Evolutionary conservation across 257 asterid genomes (phyloP), one percentile per base, ranked within the genome.

Genomic region (Solanum arcanum): DNA sequence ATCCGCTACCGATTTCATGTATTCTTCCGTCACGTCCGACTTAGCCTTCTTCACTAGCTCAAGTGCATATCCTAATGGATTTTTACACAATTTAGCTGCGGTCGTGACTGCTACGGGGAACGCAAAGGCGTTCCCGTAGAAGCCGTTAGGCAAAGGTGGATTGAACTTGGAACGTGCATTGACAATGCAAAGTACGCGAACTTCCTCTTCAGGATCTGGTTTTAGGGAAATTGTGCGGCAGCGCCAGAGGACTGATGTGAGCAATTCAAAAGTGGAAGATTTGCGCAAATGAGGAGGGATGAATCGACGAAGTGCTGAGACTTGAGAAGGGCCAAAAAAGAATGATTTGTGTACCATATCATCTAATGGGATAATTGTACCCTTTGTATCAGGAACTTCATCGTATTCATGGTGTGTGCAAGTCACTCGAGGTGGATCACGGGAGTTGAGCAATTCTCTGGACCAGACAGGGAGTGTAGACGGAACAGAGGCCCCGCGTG

Each of bases 381-480:
- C 90, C 56, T 90, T 87, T 4, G 91, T 83, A 87, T 94, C 95
- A 2, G 90, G 91, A 3, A 91, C 93, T 8, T 84, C 84, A 9
- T 93, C 96, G 86, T 94, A 92, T 90, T 92, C 95, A 35, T 39
- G 94, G 90, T 92, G 98, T 5, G 64, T 70, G 88, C 87, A 86
- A 0, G 93, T 29, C 74, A 89, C 87, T 18, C 70, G 91, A 0
- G 95, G 98, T 1, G 93, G 93, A 82, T 91, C 46, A 3, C 94
- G 91, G 9, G 97, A 92, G 10, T 83, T 87, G 8, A 94, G 93
- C 21, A 90, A 89, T 85, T 94, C 92, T 18, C 98, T 75, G 14
- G 90, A 84, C 98, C 98, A 95, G 4, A 94, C 93, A 0, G 98
- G 97, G 12, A 35, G 56, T 0, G 90, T 59, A 1, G 96, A 91